Base-by-base conservation (phyloP, 805 yeast species). In the Sungouiella thailandica region DNA sequence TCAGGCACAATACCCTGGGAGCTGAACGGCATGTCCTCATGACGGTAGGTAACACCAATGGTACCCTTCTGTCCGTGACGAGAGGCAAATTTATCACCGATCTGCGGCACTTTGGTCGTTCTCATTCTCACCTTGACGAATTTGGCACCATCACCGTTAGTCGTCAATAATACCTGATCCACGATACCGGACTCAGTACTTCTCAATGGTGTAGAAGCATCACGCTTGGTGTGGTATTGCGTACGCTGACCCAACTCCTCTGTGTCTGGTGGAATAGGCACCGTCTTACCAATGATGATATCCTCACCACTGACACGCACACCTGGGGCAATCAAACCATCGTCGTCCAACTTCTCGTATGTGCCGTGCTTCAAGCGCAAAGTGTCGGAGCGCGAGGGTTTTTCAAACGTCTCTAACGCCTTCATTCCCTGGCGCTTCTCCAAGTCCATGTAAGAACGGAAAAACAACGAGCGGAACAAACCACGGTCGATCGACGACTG, bases 231-330 rank as follows among this genome's bases (percentile, higher is more conserved):
- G 58, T 93, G 99, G 66, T 86, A 90, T 55, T 93, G 94, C 4
- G 98, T 93, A 61, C 98, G 82, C 70, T 93, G 97, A 49, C 99
- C 99, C 52, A 93, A 74, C 66, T 93, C 99, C 60, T 93, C 98
- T 15, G 95, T 85, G 60, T 93, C 98, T 14, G 97, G 96, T n/a
- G 97, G 95, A 47, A 93, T 90, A 40, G 99, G 99, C 2, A 96
- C 94, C 6, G 99, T 93, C 60, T 93, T 93, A 65, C 99, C 99
- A 49, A 93, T 93, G 49, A 93, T 93, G 47, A 93, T 88, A 66
- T 93, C 99, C 60, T 94, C 99, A 54, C 98, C 99, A 35, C 96
- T 85, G 18, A 93, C 98, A 65, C 99, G 81, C 18, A 89, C 90
- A 62, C 99, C 99, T 5, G 99, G 98, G 2, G 96, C 87, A 53